Evolutionary conservation across 495 filamentous ascomycete genomes (phyloP), one percentile per base, ranked within the genome.

Genomic region (Wilcoxina mikolae): DNA sequence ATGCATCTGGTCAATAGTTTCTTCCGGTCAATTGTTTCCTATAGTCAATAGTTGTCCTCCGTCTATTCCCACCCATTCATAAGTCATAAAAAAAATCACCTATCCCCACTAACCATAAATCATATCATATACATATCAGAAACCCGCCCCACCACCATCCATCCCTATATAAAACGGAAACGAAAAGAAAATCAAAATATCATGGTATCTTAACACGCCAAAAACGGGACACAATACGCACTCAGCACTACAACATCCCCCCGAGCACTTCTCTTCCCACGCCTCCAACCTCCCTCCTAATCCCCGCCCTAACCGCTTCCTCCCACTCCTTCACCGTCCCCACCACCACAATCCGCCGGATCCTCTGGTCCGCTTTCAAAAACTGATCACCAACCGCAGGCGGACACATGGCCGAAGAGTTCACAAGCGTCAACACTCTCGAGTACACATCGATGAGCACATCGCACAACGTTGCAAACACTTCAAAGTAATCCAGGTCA

Each of bases 401-500:
- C 5, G 65, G 69, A 53, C 86, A 87, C 41, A 80, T 72, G 2
- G 77, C 71, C 18, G 88, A 78, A 0, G 76, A 75, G 25, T 78
- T 72, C 38, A 96, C 72, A 46, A 96, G 72, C 20, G 68, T 71
- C 62, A 90, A 71, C 20, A 96, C 78, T 28, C 81, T 76, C 46
- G 80, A 79, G 68, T 99, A 99, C 60, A 80, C 85, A 61, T 96
- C 91, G 58, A 95, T 93, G 54, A 99, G 69, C 2, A 93, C 85
- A 67, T 99, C 93, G 69, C 91, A 96, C 23, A 99, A 73, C 7
- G 91, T 95, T n/a, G 88, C 83, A 68, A 96, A 96, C 0, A 87
- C 93, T 70, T 94, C 87, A 67, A 87, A 93, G 64, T 94, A 99
- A 68, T 99, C 91, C 9, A 90, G 90, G 47, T 96, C 91, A 63